Evolutionary conservation across 2,329 filamentous ascomycete species (phyloP).

Genomic region (Fusarium pseudograminearum): DNA sequence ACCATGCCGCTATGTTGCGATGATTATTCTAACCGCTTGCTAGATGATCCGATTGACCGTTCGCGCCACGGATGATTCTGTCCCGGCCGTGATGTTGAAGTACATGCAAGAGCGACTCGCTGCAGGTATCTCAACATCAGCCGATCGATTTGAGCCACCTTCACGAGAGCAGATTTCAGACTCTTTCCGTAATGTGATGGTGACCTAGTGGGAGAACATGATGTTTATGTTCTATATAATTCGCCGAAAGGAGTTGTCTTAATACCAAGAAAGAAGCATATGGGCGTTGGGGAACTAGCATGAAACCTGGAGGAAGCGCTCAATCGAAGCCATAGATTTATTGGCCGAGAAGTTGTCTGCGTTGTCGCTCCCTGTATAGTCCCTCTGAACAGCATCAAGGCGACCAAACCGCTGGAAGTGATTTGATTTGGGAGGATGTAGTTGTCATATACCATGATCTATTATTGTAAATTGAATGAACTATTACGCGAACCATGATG

Average conservation of each 20-base stretch:
- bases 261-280: constrained; percentile 49
- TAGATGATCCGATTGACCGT: constrained; percentile 97
- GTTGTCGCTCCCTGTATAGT: constrained; percentile 22
- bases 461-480: constrained; percentile 39
- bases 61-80: constrained; percentile 89
- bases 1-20: neutral
- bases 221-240: constrained; percentile 42
- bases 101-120: constrained; percentile 88
- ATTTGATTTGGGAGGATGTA: constrained; percentile 39
- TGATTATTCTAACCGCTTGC: constrained; percentile 29
- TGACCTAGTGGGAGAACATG: constrained; percentile 50
- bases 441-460: constrained; percentile 46
- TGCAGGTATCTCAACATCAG: constrained; percentile 59
- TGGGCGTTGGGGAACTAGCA: constrained; percentile 50
- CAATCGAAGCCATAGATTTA: constrained; percentile 40
- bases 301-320: constrained; percentile 43
- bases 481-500: constrained; percentile 4
- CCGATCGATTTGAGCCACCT: constrained; percentile 56
- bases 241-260: constrained; percentile 46
- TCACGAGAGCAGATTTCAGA: constrained; percentile 66
- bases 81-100: constrained; percentile 83
- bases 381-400: constrained; percentile 23
- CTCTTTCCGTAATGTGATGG: constrained; percentile 68
- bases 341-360: constrained; percentile 35
- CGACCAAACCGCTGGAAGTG: constrained; percentile 28